Conservation (phyloP, 106 monocot species). For the Alisma plantagoaquatica region DNA sequence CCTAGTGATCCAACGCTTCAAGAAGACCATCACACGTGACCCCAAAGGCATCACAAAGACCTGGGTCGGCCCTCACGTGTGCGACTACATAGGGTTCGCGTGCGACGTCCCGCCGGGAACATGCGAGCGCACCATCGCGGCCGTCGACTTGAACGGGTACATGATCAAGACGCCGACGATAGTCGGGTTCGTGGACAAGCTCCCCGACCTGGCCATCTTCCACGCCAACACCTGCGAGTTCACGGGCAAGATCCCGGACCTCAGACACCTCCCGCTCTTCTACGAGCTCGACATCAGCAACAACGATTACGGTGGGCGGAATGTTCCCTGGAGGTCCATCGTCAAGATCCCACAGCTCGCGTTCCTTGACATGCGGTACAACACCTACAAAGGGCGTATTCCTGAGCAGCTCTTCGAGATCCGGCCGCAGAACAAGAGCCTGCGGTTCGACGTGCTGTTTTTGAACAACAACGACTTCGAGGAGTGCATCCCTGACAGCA, state of each 20-base stretch:
- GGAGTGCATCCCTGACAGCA: constrained; percentile 12
- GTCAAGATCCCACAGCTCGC: background rate
- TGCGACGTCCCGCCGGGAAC: constrained; percentile 28
- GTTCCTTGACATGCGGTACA: constrained; percentile 15
- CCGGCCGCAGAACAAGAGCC: too few species aligned
- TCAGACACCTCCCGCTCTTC: constrained; percentile 28
- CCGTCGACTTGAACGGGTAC: constrained; percentile 47
- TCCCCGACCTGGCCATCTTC: too few species aligned
- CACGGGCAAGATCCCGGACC: constrained; percentile 33
- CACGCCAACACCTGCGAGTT: constrained; percentile 34
- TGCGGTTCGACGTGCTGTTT: constrained; percentile 35
- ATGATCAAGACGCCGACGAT: constrained; percentile 21
- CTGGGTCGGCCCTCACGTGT: constrained; percentile 18
- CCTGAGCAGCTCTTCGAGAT: constrained; percentile 10
- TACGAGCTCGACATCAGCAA: constrained; percentile 71
- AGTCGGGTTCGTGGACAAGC: constrained; percentile 37
- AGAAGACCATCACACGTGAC: constrained; percentile 31
- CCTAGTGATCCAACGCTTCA: constrained; percentile 28
- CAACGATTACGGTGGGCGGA: constrained; percentile 21
- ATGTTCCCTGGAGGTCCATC: background rate
- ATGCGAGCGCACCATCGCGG: constrained; percentile 21
- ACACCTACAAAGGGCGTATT: constrained; percentile 27
- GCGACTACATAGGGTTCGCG: constrained; percentile 42
- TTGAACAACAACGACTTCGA: constrained; percentile 47
- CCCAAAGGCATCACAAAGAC: constrained; percentile 10